Evolutionary conservation across 352 stramenopile species (phyloP).

Genomic region (Pythium pyrilobum): DNA sequence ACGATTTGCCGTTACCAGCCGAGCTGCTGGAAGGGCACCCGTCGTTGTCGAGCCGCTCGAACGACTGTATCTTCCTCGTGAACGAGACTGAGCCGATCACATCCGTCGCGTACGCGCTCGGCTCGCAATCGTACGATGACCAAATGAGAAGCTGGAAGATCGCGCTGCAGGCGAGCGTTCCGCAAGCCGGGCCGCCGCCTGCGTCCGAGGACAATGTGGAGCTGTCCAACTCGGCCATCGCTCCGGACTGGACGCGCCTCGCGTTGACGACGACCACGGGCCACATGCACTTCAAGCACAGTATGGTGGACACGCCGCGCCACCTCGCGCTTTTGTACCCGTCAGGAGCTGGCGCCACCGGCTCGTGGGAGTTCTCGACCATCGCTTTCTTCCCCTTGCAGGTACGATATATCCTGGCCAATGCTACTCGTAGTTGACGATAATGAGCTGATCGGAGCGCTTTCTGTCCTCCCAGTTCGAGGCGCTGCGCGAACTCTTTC

Average conservation of each 20-base stretch:
- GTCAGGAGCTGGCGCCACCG: slow-evolving; percentile 22
- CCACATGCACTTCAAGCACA: slow-evolving; percentile 60
- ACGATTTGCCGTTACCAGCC: slow-evolving; percentile 65
- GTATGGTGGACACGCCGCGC: slow-evolving; percentile 44
- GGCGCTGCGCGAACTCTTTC: slow-evolving; percentile 90
- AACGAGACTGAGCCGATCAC: slow-evolving; percentile 92
- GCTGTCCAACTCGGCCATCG: slow-evolving; percentile 18
- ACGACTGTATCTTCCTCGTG: slow-evolving; percentile 89
- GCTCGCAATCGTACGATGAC: slow-evolving; percentile 86
- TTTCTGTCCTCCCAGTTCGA: slow-evolving; percentile 92
- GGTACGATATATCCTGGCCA: slow-evolving; percentile 22
- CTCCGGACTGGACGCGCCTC: slow-evolving; percentile 55
- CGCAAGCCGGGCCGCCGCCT: neutral
- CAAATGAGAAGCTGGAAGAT: slow-evolving; percentile 64
- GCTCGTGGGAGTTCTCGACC: slow-evolving; percentile 65
- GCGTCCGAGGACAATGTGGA: slow-evolving; percentile 7
- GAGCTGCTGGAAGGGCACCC: slow-evolving; percentile 77
- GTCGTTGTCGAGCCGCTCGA: slow-evolving; percentile 83
- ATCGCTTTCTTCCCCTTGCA: slow-evolving; percentile 77
- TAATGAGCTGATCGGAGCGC: neutral
- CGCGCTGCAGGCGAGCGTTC: slow-evolving; percentile 26
- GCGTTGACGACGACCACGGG: slow-evolving; percentile 50
- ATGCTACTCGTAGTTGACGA: neutral
- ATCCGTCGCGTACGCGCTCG: slow-evolving; percentile 93
- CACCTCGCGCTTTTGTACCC: slow-evolving; percentile 53